These are phyloP conservation scores for Paraphaeosphaeria sporulosa DNA, from an alignment of 2,329 filamentous ascomycete species.

Conservation along the genomic window DNA sequence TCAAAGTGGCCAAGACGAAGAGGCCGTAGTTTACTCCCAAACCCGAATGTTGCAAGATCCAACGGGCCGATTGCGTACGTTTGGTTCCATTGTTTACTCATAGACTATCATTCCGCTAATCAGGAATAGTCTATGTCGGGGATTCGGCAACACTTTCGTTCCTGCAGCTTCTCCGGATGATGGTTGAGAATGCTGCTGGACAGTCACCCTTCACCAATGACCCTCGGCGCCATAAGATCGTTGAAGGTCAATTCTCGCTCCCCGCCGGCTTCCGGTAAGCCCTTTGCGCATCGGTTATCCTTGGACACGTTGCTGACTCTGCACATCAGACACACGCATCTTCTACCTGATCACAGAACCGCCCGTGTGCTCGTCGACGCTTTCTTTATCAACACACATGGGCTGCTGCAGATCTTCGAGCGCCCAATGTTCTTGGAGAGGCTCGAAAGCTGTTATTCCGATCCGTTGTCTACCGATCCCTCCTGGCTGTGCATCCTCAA, in stretches of 20 bases:
- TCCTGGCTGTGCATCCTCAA: slow-evolving; percentile 67
- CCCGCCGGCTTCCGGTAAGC: slow-evolving; percentile 50
- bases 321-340: slow-evolving; percentile 51
- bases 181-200: slow-evolving; percentile 64
- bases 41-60: slow-evolving; percentile 67
- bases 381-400: slow-evolving; percentile 70
- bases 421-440: slow-evolving; percentile 57
- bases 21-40: slow-evolving; percentile 63
- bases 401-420: slow-evolving; percentile 68
- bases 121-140: slow-evolving; percentile 64
- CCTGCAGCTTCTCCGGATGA: slow-evolving; percentile 66
- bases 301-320: background rate
- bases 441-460: slow-evolving; percentile 63
- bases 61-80: slow-evolving; percentile 64
- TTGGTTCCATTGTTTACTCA: background rate
- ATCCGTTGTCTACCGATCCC: slow-evolving; percentile 59
- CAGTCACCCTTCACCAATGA: slow-evolving; percentile 66
- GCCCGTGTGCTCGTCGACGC: slow-evolving; percentile 64
- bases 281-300: background rate
- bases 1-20: slow-evolving; percentile 60
- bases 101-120: slow-evolving; percentile 18
- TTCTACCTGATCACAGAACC: slow-evolving; percentile 64
- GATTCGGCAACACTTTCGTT: slow-evolving; percentile 69
- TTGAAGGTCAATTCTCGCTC: slow-evolving; percentile 62
- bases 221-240: slow-evolving; percentile 63